These are phyloP conservation scores for Sechiopsis laciniata DNA, from an alignment of 306 rosid species.

Conservation along the genomic window DNA sequence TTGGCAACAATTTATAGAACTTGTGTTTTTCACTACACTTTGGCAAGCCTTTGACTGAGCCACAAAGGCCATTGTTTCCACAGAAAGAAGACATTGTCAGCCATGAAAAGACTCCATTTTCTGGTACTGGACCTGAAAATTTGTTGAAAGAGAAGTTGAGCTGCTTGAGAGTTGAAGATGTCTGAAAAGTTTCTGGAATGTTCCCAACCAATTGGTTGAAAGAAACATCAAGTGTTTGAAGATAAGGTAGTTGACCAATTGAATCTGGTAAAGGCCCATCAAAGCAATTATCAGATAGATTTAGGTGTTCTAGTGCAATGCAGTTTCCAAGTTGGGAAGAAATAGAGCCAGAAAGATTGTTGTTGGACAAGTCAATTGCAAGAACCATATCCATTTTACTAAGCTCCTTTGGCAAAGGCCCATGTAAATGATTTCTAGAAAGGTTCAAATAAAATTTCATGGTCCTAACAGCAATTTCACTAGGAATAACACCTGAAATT, in stretches of 20 bases:
- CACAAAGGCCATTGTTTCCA: slow-evolving; percentile 66
- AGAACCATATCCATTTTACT: slow-evolving; percentile 93
- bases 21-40: slow-evolving; percentile 42
- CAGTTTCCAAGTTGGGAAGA: slow-evolving; percentile 74
- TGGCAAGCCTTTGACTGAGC: slow-evolving; percentile 58
- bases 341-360: slow-evolving; percentile 59
- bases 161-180: slow-evolving; percentile 54
- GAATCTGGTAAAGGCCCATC: slow-evolving; percentile 63
- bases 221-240: slow-evolving; percentile 61
- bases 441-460: slow-evolving; percentile 78
- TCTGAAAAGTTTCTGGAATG: slow-evolving; percentile 53
- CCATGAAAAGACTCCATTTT: slow-evolving; percentile 55
- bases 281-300: slow-evolving; percentile 62
- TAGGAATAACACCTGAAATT: slow-evolving; percentile 59
- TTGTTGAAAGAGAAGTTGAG: slow-evolving; percentile 79
- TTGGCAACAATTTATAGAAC: slow-evolving; percentile 36
- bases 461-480: slow-evolving; percentile 72
- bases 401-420: slow-evolving; percentile 65
- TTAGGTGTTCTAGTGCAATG: slow-evolving; percentile 68
- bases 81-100: slow-evolving; percentile 55
- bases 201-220: slow-evolving; percentile 54
- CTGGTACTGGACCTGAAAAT: slow-evolving; percentile 60
- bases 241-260: slow-evolving; percentile 59
- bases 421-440: slow-evolving; percentile 59
- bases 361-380: slow-evolving; percentile 67